Evolutionary conservation across 2,329 filamentous ascomycete species (phyloP).

Genomic region (Aspergillus bombycis): DNA sequence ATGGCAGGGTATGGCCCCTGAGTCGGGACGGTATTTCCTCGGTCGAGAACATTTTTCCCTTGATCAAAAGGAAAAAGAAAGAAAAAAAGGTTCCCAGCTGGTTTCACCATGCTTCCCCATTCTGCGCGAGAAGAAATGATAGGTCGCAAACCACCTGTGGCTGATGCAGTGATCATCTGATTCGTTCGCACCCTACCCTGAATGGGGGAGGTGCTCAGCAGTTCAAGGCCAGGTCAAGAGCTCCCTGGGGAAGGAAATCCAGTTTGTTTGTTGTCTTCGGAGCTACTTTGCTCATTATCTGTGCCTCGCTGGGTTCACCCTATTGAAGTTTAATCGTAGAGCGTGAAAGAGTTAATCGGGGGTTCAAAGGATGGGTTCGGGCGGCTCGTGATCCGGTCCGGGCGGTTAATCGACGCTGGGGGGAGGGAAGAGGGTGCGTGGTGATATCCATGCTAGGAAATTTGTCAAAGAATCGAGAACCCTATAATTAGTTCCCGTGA

Average conservation of each 20-base stretch:
- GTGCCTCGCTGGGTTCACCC: background rate
- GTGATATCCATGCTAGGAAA: background rate
- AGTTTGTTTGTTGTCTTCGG: background rate
- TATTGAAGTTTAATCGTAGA: background rate
- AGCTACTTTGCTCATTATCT: background rate
- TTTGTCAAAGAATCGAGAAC: background rate
- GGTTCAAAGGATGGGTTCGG: background rate
- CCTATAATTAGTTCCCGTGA: constrained; percentile 1
- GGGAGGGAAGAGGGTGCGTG: too few relatives aligned
- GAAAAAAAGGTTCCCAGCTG: background rate
- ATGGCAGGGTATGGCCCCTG: background rate
- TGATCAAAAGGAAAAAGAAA: background rate
- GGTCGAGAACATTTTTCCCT: background rate
- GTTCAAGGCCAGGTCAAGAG: background rate
- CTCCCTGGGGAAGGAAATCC: background rate
- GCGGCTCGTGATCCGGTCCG: background rate
- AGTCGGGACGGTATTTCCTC: background rate
- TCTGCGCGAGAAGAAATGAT: background rate
- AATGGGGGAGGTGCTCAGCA: background rate
- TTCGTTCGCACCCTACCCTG: background rate
- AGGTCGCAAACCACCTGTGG: background rate
- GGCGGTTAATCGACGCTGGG: background rate
- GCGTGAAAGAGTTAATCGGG: background rate
- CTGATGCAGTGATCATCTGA: constrained; percentile 1
- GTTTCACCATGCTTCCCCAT: background rate